Evolutionary conservation across 2,329 filamentous ascomycete genomes (phyloP).

Genomic region (Ophiocordyceps camponoti-leonardi): DNA sequence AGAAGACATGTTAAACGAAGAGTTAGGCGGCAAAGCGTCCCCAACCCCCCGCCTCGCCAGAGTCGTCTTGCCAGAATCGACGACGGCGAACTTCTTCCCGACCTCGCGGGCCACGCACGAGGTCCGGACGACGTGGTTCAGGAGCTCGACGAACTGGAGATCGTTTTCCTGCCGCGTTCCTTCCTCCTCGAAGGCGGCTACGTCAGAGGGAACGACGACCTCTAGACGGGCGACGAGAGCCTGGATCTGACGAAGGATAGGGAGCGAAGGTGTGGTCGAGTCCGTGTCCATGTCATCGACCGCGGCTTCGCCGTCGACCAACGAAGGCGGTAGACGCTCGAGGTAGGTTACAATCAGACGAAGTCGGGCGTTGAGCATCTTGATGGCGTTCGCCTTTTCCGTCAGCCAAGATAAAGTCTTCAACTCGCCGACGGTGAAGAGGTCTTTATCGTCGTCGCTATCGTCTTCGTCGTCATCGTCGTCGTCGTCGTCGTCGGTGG

Average conservation of each 20-base stretch:
- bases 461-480: slow-evolving; percentile 19
- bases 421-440: slow-evolving; percentile 40
- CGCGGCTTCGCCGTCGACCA: slow-evolving; percentile 31
- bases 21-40: slow-evolving; percentile 7
- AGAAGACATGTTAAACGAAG: slow-evolving; percentile 9
- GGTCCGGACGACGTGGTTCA: slow-evolving; percentile 59
- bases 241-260: slow-evolving; percentile 74
- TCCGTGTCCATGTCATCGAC: slow-evolving; percentile 15
- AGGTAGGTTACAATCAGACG: slow-evolving; percentile 63
- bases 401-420: slow-evolving; percentile 52
- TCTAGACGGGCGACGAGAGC: slow-evolving; percentile 70
- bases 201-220: slow-evolving; percentile 58
- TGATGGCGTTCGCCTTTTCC: slow-evolving; percentile 81
- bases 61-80: slow-evolving; percentile 25
- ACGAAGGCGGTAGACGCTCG: slow-evolving; percentile 48
- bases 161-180: slow-evolving; percentile 68
- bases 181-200: slow-evolving; percentile 49
- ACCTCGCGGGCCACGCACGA: slow-evolving; percentile 54
- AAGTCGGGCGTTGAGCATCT: slow-evolving; percentile 73
- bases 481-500: slow-evolving; percentile 17
- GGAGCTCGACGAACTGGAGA: slow-evolving; percentile 58
- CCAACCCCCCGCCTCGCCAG: slow-evolving; percentile 4
- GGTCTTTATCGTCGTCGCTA: slow-evolving; percentile 18
- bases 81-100: slow-evolving; percentile 52
- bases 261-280: slow-evolving; percentile 37